Evolutionary conservation across 106 monocot species (phyloP), one percentile per base, ranked within the genome.

Genomic region (Ottelia alismoides): DNA sequence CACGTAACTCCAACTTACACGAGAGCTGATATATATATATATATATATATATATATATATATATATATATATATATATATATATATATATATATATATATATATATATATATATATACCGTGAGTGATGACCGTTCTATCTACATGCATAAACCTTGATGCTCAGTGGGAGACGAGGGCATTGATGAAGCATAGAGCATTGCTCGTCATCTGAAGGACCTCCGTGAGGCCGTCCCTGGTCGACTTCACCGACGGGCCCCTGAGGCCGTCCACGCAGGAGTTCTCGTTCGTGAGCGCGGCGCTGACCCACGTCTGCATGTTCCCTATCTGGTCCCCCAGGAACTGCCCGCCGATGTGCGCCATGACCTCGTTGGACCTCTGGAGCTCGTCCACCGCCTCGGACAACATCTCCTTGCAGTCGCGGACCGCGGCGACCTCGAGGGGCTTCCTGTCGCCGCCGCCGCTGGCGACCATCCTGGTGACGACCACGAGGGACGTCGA

Each of bases 241-340:
- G n/a, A n/a, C 66, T 25, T 51, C 61, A 11, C 40, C 52, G 17
- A 49, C 54, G 22, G 67, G 21, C 51, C 63, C 31, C 26, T 27
- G 51, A 74, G 45, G 1, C 68, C 49, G 1, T 74, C 68, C 49
- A 58, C 31, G 63, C 74, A 74, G 2, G 62, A 63, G 45, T 50
- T 28, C 49, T 62, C 74, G 20, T 74, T 32, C 20, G 74, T 74
- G 22, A 74, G 52, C 31, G 74, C 74, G 26, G 74, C 55, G 63
- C 74, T 74, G 27, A 68, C 57, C 74, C 74, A 74, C 26, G 74
- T 74, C 62, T 67, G 68, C 7, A 74, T 29, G 57, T 63, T 35
- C 45, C 57, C 20, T 7, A 63, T 27, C 25, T 61, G 50, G 12
- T 53, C 20, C 18, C 51, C 52, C 11, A 52, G 11, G 12, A 40